phyloP scores from a whole-genome alignment of 805 yeast genomes.

The Candida jianshihensis region DNA sequence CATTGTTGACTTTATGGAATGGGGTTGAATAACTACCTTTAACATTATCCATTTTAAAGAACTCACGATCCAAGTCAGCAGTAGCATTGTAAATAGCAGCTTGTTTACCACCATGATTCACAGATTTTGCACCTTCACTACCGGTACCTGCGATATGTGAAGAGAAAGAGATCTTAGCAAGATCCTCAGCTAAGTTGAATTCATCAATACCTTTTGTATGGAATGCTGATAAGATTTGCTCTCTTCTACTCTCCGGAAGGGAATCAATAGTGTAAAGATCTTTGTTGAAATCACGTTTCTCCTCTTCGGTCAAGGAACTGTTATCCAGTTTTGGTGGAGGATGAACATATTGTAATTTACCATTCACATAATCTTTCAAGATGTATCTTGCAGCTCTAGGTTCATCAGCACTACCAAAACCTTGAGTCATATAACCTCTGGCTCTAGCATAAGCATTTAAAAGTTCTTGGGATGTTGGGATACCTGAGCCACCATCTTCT shows the following conservation, averaged over 20 bases:
- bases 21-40: slow-evolving; percentile 63
- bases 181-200: slow-evolving; percentile 62
- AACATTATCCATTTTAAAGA: slow-evolving; percentile 62
- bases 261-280: slow-evolving; percentile 62
- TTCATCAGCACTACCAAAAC: slow-evolving; percentile 95
- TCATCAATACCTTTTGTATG: slow-evolving; percentile 47
- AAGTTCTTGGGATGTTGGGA: slow-evolving; percentile 84
- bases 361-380: slow-evolving; percentile 90
- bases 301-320: slow-evolving; percentile 45
- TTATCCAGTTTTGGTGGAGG: slow-evolving; percentile 79
- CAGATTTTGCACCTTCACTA: slow-evolving; percentile 39
- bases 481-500: slow-evolving; percentile 86
- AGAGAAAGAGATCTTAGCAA: slow-evolving; percentile 69
- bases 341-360: slow-evolving; percentile 73
- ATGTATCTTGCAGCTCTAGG: slow-evolving; percentile 89
- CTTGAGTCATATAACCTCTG: slow-evolving; percentile 96
- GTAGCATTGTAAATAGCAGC: slow-evolving; percentile 75
- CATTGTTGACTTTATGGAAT: slow-evolving; percentile 50
- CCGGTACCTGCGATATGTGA: slow-evolving; percentile 58
- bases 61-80: slow-evolving; percentile 78
- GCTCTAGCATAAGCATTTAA: slow-evolving; percentile 92
- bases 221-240: slow-evolving; percentile 63
- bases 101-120: slow-evolving; percentile 74
- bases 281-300: slow-evolving; percentile 58
- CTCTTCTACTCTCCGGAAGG: slow-evolving; percentile 66